Base-by-base conservation (phyloP, 371 early-diverging fungal species). In the Mortierella polycephala region DNA sequence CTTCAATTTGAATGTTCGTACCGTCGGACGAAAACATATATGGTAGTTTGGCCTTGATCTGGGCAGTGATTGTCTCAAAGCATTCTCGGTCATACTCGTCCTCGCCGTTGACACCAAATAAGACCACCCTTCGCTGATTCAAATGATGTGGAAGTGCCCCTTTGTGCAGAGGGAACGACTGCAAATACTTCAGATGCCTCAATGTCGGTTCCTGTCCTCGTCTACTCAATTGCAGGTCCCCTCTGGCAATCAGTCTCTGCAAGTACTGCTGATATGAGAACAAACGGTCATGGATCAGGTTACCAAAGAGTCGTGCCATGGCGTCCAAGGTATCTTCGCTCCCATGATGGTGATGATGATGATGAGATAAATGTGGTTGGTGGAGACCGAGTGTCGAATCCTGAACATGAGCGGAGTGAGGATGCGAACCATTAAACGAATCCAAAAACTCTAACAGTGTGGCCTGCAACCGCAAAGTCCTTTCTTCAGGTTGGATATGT, bases 221-320 rank as follows among this genome's bases (percentile, higher is more conserved):
- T 49, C 79, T 81, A 13, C 61, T 82, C 10, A 82, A 80, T 53
- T 88, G 85, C 2, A 89, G 64, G 62, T 89, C 89, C 7, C 92
- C 92, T 39, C 90, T 83, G 11, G 92, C 89, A 69, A 89, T 89
- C n/a, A 92, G 62, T 23, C 90, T 81, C 30, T 86, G 79, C 14
- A 90, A 62, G 67, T 88, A 92, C 12, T 85, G 84, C 55, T 88
- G 88, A 51, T 89, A 89, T 1, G 91, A 90, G 62, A 92, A 92
- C 39, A 89, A 68, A 14, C 81, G 82, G 37, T 84, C 62, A 7
- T 86, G 82, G 41, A 88, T 90, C 23, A 91, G 70, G 12, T 88
- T 88, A 50, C 88, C 89, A 74, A 86, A 91, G 14, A 91, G 67
- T 21, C 73, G 53, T 2, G 73, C 68, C 18, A 79, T 65, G 5